phyloP scores from a whole-genome alignment of 106 monocot genomes.

The Apostasia shenzhenica region DNA sequence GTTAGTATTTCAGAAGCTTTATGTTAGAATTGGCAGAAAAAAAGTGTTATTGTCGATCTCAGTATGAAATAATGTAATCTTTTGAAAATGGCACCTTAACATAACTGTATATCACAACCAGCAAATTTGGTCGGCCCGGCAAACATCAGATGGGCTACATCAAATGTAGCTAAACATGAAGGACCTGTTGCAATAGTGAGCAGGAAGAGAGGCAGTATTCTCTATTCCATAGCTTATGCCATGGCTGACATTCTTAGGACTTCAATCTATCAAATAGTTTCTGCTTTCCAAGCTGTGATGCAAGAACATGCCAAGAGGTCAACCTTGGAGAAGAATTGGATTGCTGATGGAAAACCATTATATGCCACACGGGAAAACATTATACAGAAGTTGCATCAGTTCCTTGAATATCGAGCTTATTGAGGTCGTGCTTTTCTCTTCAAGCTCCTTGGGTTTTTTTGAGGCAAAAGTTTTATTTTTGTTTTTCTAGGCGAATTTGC shows the following conservation, averaged over 20 bases:
- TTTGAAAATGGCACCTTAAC: too few relatives aligned
- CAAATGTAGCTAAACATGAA: constrained; percentile 32
- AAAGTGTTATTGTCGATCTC: too few relatives aligned
- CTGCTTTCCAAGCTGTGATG: constrained; percentile 64
- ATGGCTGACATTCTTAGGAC: constrained; percentile 87
- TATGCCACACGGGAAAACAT: constrained; percentile 63
- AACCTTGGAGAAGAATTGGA: constrained; percentile 77
- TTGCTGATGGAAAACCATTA: constrained; percentile 57
- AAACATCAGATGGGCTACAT: constrained; percentile 65
- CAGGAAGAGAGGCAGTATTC: constrained; percentile 31
- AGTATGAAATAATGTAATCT: too few relatives aligned
- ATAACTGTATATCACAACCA: too few relatives aligned
- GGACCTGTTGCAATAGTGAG: constrained; percentile 11
- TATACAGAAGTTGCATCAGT: constrained; percentile 65
- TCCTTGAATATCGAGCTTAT: constrained; percentile 57
- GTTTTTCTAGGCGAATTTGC: too few relatives aligned
- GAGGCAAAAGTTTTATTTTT: too few relatives aligned
- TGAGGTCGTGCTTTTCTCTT: constrained; percentile 21
- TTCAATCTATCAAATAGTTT: constrained; percentile 73
- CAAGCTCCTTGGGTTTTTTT: background rate
- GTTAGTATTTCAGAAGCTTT: too few relatives aligned
- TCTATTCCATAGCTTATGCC: constrained; percentile 64
- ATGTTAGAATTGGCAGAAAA: too few relatives aligned
- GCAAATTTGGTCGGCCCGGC: constrained; percentile 51
- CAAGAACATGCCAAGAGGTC: constrained; percentile 45